phyloP scores from a whole-genome alignment of 352 stramenopile genomes.

The Phytophthora ramorum region DNA sequence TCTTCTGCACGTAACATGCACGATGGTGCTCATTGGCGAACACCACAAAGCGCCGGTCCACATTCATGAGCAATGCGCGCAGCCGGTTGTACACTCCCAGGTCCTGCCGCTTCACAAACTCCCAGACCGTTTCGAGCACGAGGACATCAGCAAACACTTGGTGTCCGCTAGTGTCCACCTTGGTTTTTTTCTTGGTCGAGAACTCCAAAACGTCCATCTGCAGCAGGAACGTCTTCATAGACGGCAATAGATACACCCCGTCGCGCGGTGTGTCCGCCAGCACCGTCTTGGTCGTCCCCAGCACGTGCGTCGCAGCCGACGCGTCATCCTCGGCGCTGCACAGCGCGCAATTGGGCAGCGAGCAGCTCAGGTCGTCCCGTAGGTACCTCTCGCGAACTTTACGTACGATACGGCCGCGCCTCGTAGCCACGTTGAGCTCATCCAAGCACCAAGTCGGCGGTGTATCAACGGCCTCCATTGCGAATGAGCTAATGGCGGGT shows the following conservation, averaged over 20 bases:
- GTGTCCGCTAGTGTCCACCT: constrained; percentile 8
- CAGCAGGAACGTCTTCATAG: constrained; percentile 90
- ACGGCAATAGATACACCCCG: constrained; percentile 81
- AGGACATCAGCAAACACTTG: constrained; percentile 88
- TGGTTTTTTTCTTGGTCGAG: constrained; percentile 69
- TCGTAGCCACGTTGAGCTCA: constrained; percentile 81
- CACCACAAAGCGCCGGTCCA: constrained; percentile 88
- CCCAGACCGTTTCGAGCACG: constrained; percentile 91
- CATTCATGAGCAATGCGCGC: constrained; percentile 85
- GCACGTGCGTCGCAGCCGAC: constrained; percentile 57
- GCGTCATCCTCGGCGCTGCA: constrained; percentile 70
- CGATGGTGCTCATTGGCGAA: constrained; percentile 95
- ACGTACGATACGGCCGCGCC: constrained; percentile 79
- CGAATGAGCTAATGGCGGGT: constrained; percentile 13
- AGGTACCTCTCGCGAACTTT: constrained; percentile 90
- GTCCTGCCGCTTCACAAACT: constrained; percentile 91
- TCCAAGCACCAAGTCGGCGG: constrained; percentile 78
- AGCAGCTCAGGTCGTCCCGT: constrained; percentile 88
- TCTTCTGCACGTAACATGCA: constrained; percentile 76
- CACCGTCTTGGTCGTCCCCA: constrained; percentile 65
- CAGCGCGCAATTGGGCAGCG: constrained; percentile 60
- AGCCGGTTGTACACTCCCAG: constrained; percentile 91
- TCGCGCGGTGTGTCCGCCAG: constrained; percentile 59
- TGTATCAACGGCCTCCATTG: constrained; percentile 20
- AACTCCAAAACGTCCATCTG: constrained; percentile 93